Conservation (phyloP, 2,329 filamentous ascomycete genomes). For the Stagonosporopsis chrysanthemi region DNA sequence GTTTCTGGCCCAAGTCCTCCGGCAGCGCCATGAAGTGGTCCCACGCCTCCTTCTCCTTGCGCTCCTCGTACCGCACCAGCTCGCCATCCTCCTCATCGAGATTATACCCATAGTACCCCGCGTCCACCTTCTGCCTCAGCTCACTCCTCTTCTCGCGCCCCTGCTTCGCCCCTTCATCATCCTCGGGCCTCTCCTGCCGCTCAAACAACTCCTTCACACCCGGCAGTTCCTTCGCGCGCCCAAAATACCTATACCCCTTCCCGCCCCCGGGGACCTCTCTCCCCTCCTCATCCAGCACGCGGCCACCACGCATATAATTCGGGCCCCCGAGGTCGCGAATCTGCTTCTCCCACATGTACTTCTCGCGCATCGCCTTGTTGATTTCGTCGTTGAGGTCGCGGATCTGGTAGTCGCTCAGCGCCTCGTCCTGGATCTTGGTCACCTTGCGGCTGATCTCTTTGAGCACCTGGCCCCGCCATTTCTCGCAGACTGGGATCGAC, state of each 20-base stretch:
- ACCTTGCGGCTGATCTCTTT: slow-evolving; percentile 98
- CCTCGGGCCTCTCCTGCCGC: slow-evolving; percentile 43
- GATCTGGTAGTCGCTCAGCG: slow-evolving; percentile 95
- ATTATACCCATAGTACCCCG: slow-evolving; percentile 94
- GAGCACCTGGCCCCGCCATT: slow-evolving; percentile 97
- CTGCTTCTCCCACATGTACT: slow-evolving; percentile 98
- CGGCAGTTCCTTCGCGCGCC: slow-evolving; percentile 84
- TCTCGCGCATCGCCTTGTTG: slow-evolving; percentile 98
- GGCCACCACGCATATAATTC: slow-evolving; percentile 85
- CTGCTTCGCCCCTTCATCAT: slow-evolving; percentile 64
- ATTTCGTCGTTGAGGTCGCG: slow-evolving; percentile 98
- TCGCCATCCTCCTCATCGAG: slow-evolving; percentile 88
- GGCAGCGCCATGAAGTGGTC: slow-evolving; percentile 69
- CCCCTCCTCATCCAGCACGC: slow-evolving; percentile 64
- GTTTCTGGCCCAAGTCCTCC: slow-evolving; percentile 52
- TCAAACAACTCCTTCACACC: slow-evolving; percentile 86
- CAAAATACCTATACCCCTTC: slow-evolving; percentile 88
- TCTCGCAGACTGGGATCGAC: slow-evolving; percentile 86
- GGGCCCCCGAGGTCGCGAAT: slow-evolving; percentile 95
- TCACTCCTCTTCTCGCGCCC: slow-evolving; percentile 73
- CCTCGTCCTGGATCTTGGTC: slow-evolving; percentile 89
- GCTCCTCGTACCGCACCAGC: slow-evolving; percentile 79
- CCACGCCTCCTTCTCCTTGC: slow-evolving; percentile 82
- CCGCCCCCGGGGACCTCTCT: slow-evolving; percentile 69
- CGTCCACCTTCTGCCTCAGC: slow-evolving; percentile 80